These are phyloP conservation scores for Xenoacremonium recifei DNA, from an alignment of 2,329 filamentous ascomycete species.

Conservation along the genomic window DNA sequence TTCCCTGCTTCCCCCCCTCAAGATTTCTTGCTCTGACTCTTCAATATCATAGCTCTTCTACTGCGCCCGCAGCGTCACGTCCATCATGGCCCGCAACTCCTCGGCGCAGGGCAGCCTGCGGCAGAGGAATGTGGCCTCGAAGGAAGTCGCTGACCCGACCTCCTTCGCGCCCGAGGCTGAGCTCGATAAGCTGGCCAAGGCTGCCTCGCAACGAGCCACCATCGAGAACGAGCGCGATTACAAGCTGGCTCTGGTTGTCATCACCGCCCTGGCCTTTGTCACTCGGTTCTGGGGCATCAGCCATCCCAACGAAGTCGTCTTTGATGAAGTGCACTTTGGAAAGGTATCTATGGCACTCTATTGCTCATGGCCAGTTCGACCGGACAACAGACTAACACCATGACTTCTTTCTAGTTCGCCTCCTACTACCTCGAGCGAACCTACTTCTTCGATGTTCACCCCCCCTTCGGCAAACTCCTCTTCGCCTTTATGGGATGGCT, in stretches of 20 bases:
- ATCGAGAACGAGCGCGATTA: constrained; percentile 75
- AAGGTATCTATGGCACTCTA: constrained; percentile 63
- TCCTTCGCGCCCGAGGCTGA: constrained; percentile 43
- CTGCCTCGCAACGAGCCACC: constrained; percentile 31
- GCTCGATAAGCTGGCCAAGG: constrained; percentile 48
- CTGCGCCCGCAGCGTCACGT: constrained; percentile 37
- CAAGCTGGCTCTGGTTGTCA: constrained; percentile 70
- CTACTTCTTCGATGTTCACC: constrained; percentile 99
- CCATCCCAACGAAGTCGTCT: constrained; percentile 95
- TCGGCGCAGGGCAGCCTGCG: constrained; percentile 58
- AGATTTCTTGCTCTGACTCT: constrained; percentile 14
- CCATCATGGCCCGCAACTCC: constrained; percentile 47
- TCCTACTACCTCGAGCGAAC: constrained; percentile 90
- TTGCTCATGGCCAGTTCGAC: not conserved
- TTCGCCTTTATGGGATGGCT: constrained; percentile 98
- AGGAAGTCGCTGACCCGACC: constrained; percentile 43
- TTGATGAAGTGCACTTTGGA: constrained; percentile 98
- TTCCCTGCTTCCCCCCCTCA: not conserved
- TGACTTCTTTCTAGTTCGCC: constrained; percentile 52
- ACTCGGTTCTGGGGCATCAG: constrained; percentile 96
- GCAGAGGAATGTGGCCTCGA: constrained; percentile 54
- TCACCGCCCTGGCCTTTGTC: constrained; percentile 81
- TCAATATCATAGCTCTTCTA: constrained; percentile 10
- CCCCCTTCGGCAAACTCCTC: constrained; percentile 95
- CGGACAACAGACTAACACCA: constrained; percentile 11